phyloP scores from a whole-genome alignment of 805 yeast genomes.

The Zygotorulaspora florentina region DNA sequence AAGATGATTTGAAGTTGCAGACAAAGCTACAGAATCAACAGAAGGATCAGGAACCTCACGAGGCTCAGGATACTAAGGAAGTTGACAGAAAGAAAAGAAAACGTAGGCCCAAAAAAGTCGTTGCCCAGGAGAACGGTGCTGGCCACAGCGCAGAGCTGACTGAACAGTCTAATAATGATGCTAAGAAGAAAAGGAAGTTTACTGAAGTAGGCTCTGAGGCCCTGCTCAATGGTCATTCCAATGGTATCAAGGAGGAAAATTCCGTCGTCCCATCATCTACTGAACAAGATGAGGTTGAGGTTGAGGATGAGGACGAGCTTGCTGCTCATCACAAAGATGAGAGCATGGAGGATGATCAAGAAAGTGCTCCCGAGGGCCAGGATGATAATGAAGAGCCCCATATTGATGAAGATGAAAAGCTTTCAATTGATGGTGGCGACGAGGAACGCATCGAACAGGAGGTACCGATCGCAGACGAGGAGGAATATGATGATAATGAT shows the following conservation, averaged over 20 bases:
- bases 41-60: conserved; percentile 1
- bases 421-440: conserved; percentile 5
- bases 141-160: neutral
- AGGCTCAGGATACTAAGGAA: neutral
- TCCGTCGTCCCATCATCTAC: neutral
- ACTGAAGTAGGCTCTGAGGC: conserved; percentile 12
- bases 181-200: conserved; percentile 11
- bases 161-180: conserved; percentile 6
- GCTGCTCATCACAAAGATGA: conserved; percentile 13
- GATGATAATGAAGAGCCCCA: conserved; percentile 8
- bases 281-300: conserved; percentile 8
- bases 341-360: conserved; percentile 13
- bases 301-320: conserved; percentile 11
- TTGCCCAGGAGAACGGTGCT: conserved; percentile 6
- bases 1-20: neutral
- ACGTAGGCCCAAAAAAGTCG: conserved; percentile 2
- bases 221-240: conserved; percentile 9
- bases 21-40: neutral
- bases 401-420: conserved; percentile 16
- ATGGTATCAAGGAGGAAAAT: conserved; percentile 8
- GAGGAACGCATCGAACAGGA: conserved; percentile 8
- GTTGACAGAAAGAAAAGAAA: conserved; percentile 6
- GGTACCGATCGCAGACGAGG: conserved; percentile 12
- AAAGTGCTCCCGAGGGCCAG: conserved; percentile 7
- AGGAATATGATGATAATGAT: conserved; percentile 19